These are phyloP conservation scores for Populus simonii DNA, from an alignment of 345 rosid genomes.

Conservation along the genomic window DNA sequence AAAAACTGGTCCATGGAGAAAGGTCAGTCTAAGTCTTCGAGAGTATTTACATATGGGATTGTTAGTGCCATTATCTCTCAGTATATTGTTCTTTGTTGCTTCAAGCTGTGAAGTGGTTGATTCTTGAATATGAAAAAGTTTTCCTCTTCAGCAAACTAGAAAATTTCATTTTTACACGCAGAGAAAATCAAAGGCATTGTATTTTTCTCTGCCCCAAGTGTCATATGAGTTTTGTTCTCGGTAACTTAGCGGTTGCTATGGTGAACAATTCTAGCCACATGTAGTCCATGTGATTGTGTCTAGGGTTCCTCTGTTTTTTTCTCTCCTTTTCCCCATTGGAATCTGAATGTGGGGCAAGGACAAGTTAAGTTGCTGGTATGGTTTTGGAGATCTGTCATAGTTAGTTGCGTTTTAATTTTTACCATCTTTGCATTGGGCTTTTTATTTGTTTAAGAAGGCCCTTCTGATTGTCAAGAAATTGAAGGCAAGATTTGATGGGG, in stretches of 20 bases:
- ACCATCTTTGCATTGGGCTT: no score
- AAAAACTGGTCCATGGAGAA: slow-evolving; percentile 80
- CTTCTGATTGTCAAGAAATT: no score
- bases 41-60: neutral
- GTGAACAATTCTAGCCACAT: neutral
- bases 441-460: no score
- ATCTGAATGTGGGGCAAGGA: neutral
- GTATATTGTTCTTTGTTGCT: neutral
- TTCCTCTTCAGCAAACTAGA: neutral
- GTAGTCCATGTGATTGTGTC: neutral
- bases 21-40: slow-evolving; percentile 39
- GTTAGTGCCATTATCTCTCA: neutral
- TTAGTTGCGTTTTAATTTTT: no score
- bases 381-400: no score
- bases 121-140: neutral
- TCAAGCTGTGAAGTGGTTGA: slow-evolving; percentile 2
- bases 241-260: neutral
- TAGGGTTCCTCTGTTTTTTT: neutral
- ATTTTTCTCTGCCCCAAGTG: neutral
- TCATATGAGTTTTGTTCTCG: neutral
- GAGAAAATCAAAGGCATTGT: neutral
- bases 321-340: neutral
- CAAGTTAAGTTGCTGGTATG: no score
- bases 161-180: neutral
- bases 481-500: no score